A percentile compares a stretch with the other conserved stretches of the same genome.
Conservation (phyloP, 306 rosid genomes). For the Echinosophora koreensis region DNA sequence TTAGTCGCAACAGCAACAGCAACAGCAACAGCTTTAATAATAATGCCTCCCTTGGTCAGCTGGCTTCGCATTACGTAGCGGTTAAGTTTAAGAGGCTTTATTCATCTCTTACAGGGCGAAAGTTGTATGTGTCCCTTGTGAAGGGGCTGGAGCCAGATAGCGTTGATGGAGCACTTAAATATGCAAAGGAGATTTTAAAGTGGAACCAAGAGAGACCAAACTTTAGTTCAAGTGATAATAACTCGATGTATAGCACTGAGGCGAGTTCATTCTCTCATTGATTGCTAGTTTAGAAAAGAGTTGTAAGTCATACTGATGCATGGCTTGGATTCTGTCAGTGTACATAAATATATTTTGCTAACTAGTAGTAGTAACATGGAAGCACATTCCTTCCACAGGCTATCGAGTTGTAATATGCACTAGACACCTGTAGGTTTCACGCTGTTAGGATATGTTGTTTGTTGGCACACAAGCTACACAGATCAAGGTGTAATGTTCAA, state of each 20-base stretch:
- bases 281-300: constrained; percentile 47
- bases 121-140: constrained; percentile 79
- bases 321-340: constrained; percentile 42
- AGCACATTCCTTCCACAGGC: constrained; percentile 32
- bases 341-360: constrained; percentile 42
- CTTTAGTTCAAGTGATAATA: constrained; percentile 80
- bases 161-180: constrained; percentile 84
- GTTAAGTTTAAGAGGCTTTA: constrained; percentile 93
- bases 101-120: constrained; percentile 76
- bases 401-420: constrained; percentile 42
- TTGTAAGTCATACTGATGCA: constrained; percentile 42
- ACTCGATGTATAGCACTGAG: constrained; percentile 80
- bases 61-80: constrained; percentile 77
- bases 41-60: constrained; percentile 75
- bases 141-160: constrained; percentile 82
- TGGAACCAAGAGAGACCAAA: constrained; percentile 90
- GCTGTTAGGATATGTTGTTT: constrained; percentile 1
- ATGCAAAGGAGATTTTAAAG: constrained; percentile 86
- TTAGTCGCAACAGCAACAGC: constrained; percentile 65
- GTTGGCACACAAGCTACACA: constrained; percentile 30
- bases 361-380: constrained; percentile 43
- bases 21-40: constrained; percentile 65
- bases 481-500: constrained; percentile 42
- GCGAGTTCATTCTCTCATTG: constrained; percentile 70
- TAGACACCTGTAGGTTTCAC: constrained; percentile 10